Evolutionary conservation across 495 filamentous ascomycete species (phyloP), one percentile per base, ranked within the genome.

Genomic region (Aspergillus avenaceus): DNA sequence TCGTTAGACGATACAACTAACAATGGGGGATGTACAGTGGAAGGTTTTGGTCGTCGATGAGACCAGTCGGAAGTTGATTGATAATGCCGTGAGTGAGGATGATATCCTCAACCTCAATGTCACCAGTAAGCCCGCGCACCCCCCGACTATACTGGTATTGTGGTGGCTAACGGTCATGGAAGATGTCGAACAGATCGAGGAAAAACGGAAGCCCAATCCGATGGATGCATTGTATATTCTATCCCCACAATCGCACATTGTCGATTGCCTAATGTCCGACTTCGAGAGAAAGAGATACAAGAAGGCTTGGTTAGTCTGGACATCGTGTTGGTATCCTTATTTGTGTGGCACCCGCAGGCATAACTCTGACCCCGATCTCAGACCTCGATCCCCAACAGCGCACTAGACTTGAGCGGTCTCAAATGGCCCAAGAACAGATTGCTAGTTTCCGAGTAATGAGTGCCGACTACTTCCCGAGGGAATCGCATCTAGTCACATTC

Each of bases 221-320:
- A 95, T 95, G 86, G 92, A 96, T 65, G 95, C 90, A 51, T 78
- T 98, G 44, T 98, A 97, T 71, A 71, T 98, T 52, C 76, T 98
- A 24, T 87, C 90, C 3, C 87, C 93, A 4, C 75, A 84, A 56
- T 78, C 88, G 28, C 84, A 95, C 68, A 87, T 96, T 50, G 85
- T 97, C 49, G 90, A 96, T 48, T 98, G 95, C 64, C 65, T 98
- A 29, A 80, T 97, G 73, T 88, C 90, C 55, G 93, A 98, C 61
- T 84, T 97, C 42, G 87, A 93, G 61, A 82, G 84, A 44, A 76
- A 81, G 49, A 79, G 87, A 70, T 96, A 97, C 70, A 73, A 79
- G 55, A 84, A 75, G 56, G 69, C 79, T 34, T 88, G 79, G 63
- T 63, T 97, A 61, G 81, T 97, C 49, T 98, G 93, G 93, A 93